Percentiles rank a stretch among this genome's conserved stretches.
These are phyloP conservation scores for Prunus mongolica DNA, from an alignment of 306 rosid genomes.

Conservation along the genomic window DNA sequence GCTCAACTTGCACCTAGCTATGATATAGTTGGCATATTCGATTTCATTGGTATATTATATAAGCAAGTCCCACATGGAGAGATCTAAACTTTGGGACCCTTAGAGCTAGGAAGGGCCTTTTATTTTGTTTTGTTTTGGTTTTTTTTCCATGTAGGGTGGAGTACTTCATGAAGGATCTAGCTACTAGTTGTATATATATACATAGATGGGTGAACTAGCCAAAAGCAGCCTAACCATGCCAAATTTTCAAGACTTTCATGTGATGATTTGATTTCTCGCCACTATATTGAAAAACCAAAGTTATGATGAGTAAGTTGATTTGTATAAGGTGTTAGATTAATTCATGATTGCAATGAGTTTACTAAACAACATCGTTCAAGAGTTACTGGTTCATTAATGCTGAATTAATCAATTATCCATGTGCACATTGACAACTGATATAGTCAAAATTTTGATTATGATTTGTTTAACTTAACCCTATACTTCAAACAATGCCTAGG, in stretches of 20 bases:
- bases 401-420: no score
- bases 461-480: neutral
- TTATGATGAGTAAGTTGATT: neutral
- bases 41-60: neutral
- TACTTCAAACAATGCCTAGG: neutral
- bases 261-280: slow-evolving; percentile 4
- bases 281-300: no score
- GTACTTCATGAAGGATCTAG: neutral
- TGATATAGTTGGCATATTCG: neutral
- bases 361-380: neutral
- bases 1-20: neutral
- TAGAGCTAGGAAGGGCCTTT: neutral
- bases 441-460: neutral
- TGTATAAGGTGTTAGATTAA: neutral
- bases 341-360: neutral
- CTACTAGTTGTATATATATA: no score
- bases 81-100: neutral
- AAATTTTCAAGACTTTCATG: neutral
- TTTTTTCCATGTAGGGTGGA: neutral
- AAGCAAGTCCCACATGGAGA: slow-evolving; percentile 1
- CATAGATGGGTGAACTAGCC: no score
- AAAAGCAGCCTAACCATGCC: neutral
- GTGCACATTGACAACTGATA: neutral
- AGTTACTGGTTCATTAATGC: no score
- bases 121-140: no score